Conservation (phyloP, 352 stramenopile species). For the Globisporangium nodosum region DNA sequence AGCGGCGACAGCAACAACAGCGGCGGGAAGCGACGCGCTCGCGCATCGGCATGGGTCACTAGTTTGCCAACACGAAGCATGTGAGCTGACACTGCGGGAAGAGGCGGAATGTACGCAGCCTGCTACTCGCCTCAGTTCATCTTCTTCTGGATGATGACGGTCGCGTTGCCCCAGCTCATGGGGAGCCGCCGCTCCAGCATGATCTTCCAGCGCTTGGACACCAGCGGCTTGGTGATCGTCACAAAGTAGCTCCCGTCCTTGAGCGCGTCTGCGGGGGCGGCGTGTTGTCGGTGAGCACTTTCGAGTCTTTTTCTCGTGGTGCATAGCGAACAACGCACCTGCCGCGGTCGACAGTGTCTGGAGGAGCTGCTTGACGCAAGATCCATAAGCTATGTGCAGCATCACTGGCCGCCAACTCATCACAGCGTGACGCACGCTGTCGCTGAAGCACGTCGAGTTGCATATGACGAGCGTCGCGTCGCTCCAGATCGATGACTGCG, state of each 20-base stretch:
- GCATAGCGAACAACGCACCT: not conserved
- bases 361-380: constrained; percentile 16
- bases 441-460: constrained; percentile 68
- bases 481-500: constrained; percentile 42
- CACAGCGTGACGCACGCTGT: constrained; percentile 30
- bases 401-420: not conserved
- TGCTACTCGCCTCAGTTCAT: constrained; percentile 8
- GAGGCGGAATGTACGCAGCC: too few relatives aligned
- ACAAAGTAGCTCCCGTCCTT: constrained; percentile 50
- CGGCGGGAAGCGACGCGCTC: constrained; percentile 24
- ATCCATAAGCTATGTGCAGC: not conserved
- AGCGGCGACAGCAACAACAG: constrained; percentile 20
- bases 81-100: too few relatives aligned
- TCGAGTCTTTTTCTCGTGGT: not conserved
- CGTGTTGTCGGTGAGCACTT: not conserved
- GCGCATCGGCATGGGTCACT: constrained; percentile 24
- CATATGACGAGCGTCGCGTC: constrained; percentile 62
- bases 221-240: constrained; percentile 51
- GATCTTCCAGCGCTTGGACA: constrained; percentile 51
- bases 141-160: constrained; percentile 63
- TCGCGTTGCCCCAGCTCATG: constrained; percentile 63
- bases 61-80: constrained; percentile 4
- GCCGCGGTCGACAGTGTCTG: constrained; percentile 19
- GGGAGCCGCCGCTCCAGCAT: constrained; percentile 53
- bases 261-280: constrained; percentile 24